phyloP scores from a whole-genome alignment of 2,329 filamentous ascomycete species.

The Calonectria pauciramosa region DNA sequence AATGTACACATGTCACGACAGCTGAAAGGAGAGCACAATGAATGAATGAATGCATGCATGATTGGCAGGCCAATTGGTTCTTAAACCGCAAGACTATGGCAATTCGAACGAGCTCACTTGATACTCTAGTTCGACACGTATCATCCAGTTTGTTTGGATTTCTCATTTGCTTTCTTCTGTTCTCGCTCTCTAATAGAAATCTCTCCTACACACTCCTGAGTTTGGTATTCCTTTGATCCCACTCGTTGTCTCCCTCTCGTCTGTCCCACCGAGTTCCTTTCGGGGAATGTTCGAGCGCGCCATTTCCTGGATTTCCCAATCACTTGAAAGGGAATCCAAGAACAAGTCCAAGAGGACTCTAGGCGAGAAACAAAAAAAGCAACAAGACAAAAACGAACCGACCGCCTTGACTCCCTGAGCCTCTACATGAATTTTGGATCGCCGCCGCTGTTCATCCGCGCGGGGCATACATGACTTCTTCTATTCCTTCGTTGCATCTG shows the following conservation, averaged over 20 bases:
- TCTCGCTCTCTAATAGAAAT: constrained; percentile 35
- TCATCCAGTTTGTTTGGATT: constrained; percentile 32
- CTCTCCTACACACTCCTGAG: constrained; percentile 48
- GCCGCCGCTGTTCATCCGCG: constrained; percentile 51
- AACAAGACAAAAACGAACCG: constrained; percentile 44
- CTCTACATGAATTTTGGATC: constrained; percentile 59
- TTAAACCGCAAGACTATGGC: constrained; percentile 34
- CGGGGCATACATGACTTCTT: constrained; percentile 57
- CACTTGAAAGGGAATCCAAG: constrained; percentile 54
- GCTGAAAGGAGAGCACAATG: neutral
- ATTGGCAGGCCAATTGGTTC: constrained; percentile 33
- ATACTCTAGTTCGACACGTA: constrained; percentile 46
- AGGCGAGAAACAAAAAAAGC: constrained; percentile 36
- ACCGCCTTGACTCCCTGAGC: constrained; percentile 56
- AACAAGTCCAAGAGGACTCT: constrained; percentile 36
- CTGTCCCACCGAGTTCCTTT: constrained; percentile 35
- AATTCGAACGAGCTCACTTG: constrained; percentile 50
- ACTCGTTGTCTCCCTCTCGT: constrained; percentile 20
- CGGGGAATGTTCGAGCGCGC: constrained; percentile 41
- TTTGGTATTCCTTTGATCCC: constrained; percentile 39
- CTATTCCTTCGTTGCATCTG: constrained; percentile 54
- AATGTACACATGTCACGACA: neutral
- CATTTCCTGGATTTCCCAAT: constrained; percentile 45
- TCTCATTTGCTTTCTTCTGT: constrained; percentile 32
- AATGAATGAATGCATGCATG: neutral